Percentiles rank a stretch among this genome's conserved stretches.
phyloP scores from a whole-genome alignment of 2,329 filamentous ascomycete species.

The Gnomoniopsis sp. region DNA sequence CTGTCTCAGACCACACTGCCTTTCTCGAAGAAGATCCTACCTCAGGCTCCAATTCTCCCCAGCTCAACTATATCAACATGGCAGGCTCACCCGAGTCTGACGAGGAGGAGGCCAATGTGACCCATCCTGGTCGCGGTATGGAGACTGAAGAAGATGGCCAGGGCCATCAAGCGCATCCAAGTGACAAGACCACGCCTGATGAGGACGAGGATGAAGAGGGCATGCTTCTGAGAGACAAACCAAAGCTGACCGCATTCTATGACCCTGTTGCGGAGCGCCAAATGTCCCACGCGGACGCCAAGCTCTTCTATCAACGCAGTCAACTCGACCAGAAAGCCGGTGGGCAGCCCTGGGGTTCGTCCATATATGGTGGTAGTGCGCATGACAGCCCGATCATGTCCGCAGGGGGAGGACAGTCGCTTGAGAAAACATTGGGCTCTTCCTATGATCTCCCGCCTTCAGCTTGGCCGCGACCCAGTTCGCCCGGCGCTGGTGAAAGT shows the following conservation, averaged over 20 bases:
- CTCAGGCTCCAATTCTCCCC: constrained; percentile 34
- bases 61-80: constrained; percentile 27
- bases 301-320: constrained; percentile 91
- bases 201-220: constrained; percentile 42
- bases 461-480: constrained; percentile 15
- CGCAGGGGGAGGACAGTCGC: constrained; percentile 5
- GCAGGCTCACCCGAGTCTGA: constrained; percentile 33
- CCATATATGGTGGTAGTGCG: constrained; percentile 35
- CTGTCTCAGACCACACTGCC: constrained; percentile 23
- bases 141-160: constrained; percentile 27
- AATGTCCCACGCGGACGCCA: constrained; percentile 90
- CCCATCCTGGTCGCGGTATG: constrained; percentile 28
- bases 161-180: neutral
- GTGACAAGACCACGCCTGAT: constrained; percentile 14
- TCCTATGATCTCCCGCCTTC: constrained; percentile 10
- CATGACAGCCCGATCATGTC: constrained; percentile 44
- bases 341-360: constrained; percentile 33
- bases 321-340: constrained; percentile 56
- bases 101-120: constrained; percentile 31
- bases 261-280: constrained; percentile 92
- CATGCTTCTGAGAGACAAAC: constrained; percentile 59
- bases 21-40: constrained; percentile 27
- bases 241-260: constrained; percentile 79
- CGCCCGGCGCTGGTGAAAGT: constrained; percentile 11
- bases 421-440: constrained; percentile 11